These are phyloP conservation scores for Trametes hirsuta DNA, from an alignment of 1,284 basidiomycete species.

Conservation along the genomic window DNA sequence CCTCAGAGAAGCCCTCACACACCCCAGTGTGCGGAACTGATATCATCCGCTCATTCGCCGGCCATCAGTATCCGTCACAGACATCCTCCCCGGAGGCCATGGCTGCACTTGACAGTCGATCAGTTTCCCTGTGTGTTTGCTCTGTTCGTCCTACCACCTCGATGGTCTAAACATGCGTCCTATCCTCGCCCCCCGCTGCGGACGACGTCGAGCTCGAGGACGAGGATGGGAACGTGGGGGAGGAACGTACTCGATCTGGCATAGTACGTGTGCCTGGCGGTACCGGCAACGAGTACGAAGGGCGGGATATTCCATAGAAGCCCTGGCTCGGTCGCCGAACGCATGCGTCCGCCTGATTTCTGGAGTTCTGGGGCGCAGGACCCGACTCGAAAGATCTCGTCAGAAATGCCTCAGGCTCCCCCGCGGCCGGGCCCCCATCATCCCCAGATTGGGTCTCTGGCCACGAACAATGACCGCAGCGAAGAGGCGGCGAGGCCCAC, in stretches of 20 bases:
- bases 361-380: neutral
- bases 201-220: neutral
- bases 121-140: slow-evolving; percentile 4
- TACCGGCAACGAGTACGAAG: slow-evolving; percentile 8
- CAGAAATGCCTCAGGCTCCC: slow-evolving; percentile 1
- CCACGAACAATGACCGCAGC: slow-evolving; percentile 12
- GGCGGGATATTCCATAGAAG: slow-evolving; percentile 16
- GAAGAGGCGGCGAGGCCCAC: neutral
- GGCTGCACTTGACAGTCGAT: slow-evolving; percentile 11
- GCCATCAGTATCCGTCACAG: slow-evolving; percentile 25
- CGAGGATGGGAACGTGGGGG: slow-evolving; percentile 5
- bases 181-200: slow-evolving; percentile 5
- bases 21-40: slow-evolving; percentile 15
- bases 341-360: slow-evolving; percentile 1
- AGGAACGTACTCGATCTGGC: slow-evolving; percentile 14
- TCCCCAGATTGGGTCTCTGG: neutral
- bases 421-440: neutral
- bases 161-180: neutral
- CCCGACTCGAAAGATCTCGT: slow-evolving; percentile 13
- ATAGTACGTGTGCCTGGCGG: slow-evolving; percentile 18
- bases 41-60: slow-evolving; percentile 23
- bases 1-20: slow-evolving; percentile 18
- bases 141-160: neutral
- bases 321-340: slow-evolving; percentile 1
- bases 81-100: slow-evolving; percentile 15